Evolutionary conservation across 2,329 filamentous ascomycete species (phyloP), one percentile per base, ranked within the genome.

Genomic region (Ophiosphaerella narmari): DNA sequence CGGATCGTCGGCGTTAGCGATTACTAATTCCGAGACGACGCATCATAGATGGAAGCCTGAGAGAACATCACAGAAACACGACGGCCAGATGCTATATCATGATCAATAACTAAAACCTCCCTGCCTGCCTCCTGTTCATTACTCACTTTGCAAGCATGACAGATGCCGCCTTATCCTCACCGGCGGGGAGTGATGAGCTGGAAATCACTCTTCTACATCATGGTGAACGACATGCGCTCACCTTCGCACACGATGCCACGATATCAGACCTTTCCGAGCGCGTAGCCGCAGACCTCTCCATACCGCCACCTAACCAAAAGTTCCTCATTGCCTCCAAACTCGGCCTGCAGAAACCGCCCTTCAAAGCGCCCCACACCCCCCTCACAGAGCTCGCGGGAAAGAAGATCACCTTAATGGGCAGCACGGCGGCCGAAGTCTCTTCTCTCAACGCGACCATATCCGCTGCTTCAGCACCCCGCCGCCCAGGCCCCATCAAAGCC

Each of bases 271-370:
- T 90, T 33, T 86, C 85, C 38, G 69, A 78, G 42, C 76, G 80
- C 53, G 83, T 90, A 59, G 77, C 82, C 48, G 68, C 74, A 37
- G 69, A 73, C 3, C 78, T 89, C 45, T 80, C 78, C 42, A 83
- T 90, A 46, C 86, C 87, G 0, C 70, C 74, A 0, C 68, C 77
- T 8, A 85, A 89, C 70, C 87, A 90, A 65, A 90, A 90, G 68
- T 80, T 88, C 67, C 74, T 81, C 54, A 78, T 90, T 57, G 79
- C 84, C 12, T 80, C 86, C 36, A 88, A 87, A 65, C 75, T 82
- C 7, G 86, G 86, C 24, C 75, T 89, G 1, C 78, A 88, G 23
- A 87, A 85, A 57, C 76, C 80, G 0, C 86, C 86, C 1, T 86
- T 87, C 75, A 83, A 83, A 67, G 77, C 87, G 56, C 78, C 84